phyloP scores from a whole-genome alignment of 139 green algal genomes.

The Tetratostichococcus sp. region DNA sequence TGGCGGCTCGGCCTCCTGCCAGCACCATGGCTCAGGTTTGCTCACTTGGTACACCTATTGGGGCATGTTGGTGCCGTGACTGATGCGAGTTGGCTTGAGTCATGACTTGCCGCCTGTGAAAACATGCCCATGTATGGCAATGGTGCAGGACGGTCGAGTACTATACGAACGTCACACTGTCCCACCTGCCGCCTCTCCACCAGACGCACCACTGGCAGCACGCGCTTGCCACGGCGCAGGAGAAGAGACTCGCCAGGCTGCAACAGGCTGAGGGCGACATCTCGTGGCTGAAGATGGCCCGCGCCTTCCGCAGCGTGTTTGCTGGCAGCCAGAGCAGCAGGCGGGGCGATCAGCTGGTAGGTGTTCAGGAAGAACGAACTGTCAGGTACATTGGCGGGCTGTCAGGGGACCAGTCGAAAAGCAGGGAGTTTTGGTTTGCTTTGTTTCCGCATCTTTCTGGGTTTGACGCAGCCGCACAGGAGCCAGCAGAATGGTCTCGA shows the following conservation, averaged over 20 bases:
- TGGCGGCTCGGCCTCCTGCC: conserved; percentile 13
- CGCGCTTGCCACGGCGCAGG: not conserved
- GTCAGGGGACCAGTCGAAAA: not conserved
- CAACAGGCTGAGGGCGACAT: not conserved
- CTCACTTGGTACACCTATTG: not conserved
- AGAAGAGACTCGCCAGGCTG: not conserved
- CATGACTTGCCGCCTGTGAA: not conserved
- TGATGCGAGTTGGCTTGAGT: not conserved
- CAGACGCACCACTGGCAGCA: not conserved
- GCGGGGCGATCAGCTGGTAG: not conserved
- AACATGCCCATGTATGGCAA: not conserved
- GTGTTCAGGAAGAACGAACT: not conserved
- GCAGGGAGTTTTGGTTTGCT: not conserved
- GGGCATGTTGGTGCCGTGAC: not conserved
- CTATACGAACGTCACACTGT: conserved; percentile 2
- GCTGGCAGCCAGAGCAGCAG: too few relatives aligned
- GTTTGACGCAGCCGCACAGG: not conserved
- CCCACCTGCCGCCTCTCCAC: not conserved
- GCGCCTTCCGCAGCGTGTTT: not conserved
- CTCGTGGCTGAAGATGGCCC: not conserved
- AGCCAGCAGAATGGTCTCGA: not conserved
- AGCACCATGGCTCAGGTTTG: conserved; percentile 6
- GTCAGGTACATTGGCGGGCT: not conserved
- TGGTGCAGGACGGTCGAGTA: conserved; percentile 16
- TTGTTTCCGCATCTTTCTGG: not conserved